Conservation (phyloP, 148 eudicot species). For the Rhododendron vialii region DNA sequence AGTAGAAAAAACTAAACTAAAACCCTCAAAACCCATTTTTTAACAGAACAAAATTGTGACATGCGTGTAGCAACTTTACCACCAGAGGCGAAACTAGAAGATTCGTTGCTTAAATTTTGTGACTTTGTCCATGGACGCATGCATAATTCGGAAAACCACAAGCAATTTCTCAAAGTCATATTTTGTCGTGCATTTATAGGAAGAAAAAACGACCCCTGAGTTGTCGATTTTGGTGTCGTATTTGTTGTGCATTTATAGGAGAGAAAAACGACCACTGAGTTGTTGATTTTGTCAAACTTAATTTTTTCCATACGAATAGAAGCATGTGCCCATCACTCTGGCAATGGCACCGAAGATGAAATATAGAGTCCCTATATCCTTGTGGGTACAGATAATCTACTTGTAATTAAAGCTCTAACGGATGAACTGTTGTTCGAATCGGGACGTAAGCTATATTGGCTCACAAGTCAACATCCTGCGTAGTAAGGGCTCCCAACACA, state of each 20-base stretch:
- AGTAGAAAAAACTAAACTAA: background rate
- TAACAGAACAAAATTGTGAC: background rate
- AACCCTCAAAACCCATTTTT: background rate
- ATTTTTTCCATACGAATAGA: no score
- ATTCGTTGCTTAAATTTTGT: background rate
- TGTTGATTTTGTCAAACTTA: background rate
- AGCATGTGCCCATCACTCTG: no score
- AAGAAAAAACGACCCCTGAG: background rate
- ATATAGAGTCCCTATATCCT: no score
- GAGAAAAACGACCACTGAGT: background rate
- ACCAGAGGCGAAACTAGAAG: background rate
- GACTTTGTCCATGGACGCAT: background rate
- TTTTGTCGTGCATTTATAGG: background rate
- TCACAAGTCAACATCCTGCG: no score
- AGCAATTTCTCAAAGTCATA: background rate
- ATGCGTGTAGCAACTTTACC: background rate
- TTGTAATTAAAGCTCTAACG: background rate
- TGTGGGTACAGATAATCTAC: background rate
- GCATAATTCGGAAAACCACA: background rate
- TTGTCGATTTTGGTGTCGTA: background rate
- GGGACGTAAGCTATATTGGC: no score
- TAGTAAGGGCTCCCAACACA: no score
- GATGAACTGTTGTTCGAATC: no score
- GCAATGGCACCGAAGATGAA: no score
- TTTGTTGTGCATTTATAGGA: background rate